Base-by-base conservation (phyloP, 2,329 filamentous ascomycete species). In the Diaporthe citriasiana region DNA sequence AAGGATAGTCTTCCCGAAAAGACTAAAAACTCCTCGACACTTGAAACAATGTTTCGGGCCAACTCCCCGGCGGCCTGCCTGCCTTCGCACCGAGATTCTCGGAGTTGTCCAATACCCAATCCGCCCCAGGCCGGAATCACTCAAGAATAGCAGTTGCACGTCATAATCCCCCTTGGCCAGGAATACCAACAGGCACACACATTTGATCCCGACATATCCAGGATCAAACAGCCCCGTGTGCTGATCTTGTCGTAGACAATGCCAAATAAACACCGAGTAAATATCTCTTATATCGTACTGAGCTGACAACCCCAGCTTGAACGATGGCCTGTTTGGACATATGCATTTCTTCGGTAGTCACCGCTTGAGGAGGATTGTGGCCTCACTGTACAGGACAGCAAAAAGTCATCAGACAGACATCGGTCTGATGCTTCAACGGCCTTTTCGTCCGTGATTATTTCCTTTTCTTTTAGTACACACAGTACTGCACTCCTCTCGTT, bases 361-460 rank as follows among this genome's bases (percentile, higher is more conserved):
- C 66, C 66, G 35, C 33, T 40, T 68, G 25, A 68, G 63, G 47
- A 40, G 63, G 47, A 68, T 68, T 68, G 63, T 68, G 63, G 63
- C 33, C 63, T 10, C 63, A 13, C 33, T 7, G 10, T 13, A 38
- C 47, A 27, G 63, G 47, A 68, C 47, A 22, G 33, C 7, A 53
- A 19, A 13, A 47, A 12, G 38, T 12, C 33, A 7, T 33, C 38
- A 70, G 19, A 13, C 35, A 15, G 13, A 4, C 35, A 6, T 47
- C 22, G 63, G 33, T 17, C 63, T 27, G 63, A 66, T 66, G 63
- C 17, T 17, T 38, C 15, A 22, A 25, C 63, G 63, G 45, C 63
- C 63, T n/a, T 53, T 4, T 53, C 9, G 1, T 27, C 9, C 15
- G 15, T 53, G 63, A 22, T 53, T 53, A 13, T 40, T 27, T 19